These are phyloP conservation scores for Hygrocybe coccinea DNA, from an alignment of 768 basidiomycete species.

Conservation along the genomic window DNA sequence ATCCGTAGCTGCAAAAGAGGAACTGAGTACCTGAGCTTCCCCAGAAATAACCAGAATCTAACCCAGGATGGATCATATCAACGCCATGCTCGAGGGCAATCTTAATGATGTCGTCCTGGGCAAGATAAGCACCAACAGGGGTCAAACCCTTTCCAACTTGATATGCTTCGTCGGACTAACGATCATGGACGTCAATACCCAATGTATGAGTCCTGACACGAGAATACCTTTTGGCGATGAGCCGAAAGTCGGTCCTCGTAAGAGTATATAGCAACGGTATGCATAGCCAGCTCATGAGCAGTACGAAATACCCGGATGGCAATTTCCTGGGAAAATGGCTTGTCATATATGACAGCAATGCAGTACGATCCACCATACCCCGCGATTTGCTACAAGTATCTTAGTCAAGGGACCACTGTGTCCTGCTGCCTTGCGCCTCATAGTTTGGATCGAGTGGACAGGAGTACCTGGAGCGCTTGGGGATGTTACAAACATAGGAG, in stretches of 20 bases:
- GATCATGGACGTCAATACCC: conserved; percentile 10
- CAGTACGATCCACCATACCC: conserved; percentile 47
- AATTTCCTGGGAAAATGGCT: conserved; percentile 67
- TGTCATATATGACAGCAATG: conserved; percentile 7
- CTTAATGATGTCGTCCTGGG: conserved; percentile 95
- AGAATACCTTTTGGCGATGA: conserved; percentile 87
- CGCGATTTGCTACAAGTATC: conserved; percentile 88
- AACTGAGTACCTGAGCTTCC: neutral
- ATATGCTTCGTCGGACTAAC: conserved; percentile 94
- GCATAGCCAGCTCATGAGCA: conserved; percentile 98
- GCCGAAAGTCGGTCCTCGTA: conserved; percentile 94
- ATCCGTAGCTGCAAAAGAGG: conserved; percentile 69
- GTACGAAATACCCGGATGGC: conserved; percentile 98
- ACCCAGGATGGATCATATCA: conserved; percentile 99
- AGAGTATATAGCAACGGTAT: conserved; percentile 98
- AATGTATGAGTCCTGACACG: conserved; percentile 37
- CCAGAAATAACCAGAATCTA: conserved; percentile 19
- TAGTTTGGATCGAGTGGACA: conserved; percentile 85
- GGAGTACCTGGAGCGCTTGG: conserved; percentile 81
- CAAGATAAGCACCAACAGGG: conserved; percentile 94
- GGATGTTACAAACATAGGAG: conserved; percentile 64
- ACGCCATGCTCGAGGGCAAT: conserved; percentile 98
- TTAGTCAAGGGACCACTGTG: conserved; percentile 86
- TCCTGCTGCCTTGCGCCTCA: conserved; percentile 88
- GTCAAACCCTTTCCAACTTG: conserved; percentile 95